Base-by-base conservation (phyloP, 768 basidiomycete genomes). In the Trametes meyenii region DNA sequence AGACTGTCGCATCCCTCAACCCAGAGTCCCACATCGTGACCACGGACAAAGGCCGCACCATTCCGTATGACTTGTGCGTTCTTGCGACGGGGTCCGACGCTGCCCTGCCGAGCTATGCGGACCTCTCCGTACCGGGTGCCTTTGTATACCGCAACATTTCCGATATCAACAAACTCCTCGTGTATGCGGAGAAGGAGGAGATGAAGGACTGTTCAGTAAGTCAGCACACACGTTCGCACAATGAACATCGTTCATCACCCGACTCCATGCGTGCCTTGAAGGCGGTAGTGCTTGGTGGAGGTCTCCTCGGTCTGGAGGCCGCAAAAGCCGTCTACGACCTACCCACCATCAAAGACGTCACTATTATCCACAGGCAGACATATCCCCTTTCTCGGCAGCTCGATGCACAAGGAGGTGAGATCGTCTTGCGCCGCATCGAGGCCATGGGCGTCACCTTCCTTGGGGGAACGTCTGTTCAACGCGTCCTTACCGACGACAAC, bases 81-180 rank as follows among this genome's bases (percentile, higher is more conserved):
- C 73, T 92, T 36, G 85, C 88, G 1, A 90, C 90, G 0, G 90
- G 90, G 1, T 90, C 88, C 0, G 78, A 78, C 23, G 87, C 88
- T 1, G 79, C 79, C 1, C 76, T 90, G 16, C 89, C 89, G 3
- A 76, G 82, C 0, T 88, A 86, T 66, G 73, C 83, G 36, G 74
- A 83, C 5, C 65, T 74, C 0, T 70, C 67, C 33, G 81, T 78
- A 7, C 77, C 76, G 39, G 89, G 90, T 4, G 74, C 87, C 2
- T 90, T 89, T 61, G 87, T 88, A 0, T 92, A 92, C 68, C 83
- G 90, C 35, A 89, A 84, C 62, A 83, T 92, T 46, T 73, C 84
- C 21, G 90, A 92, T 67, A 75, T 92, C 43, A 82, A 89, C 58
- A 76, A 72, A 5, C 86, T 92, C 60, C 80, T 89, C 50, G 66